Base-by-base conservation (phyloP, 2,329 filamentous ascomycete genomes). In the Penicillium occitanis region DNA sequence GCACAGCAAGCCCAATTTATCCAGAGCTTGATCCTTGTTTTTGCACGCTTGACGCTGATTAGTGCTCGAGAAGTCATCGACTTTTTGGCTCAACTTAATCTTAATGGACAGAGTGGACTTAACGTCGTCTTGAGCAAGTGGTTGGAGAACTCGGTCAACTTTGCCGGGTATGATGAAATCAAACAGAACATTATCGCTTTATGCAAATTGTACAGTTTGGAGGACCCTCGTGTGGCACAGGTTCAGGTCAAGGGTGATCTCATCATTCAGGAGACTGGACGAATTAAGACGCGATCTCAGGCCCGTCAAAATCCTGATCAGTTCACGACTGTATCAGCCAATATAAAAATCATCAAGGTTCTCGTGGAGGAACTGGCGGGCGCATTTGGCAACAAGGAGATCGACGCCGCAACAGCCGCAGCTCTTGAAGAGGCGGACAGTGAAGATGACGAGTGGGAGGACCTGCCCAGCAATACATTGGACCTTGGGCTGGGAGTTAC, bases 151-250 rank as follows among this genome's bases (percentile, higher is more conserved):
- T 97, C 93, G 3, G 87, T 96, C 78, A 96, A 91, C 78, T 99
- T 99, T 79, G 93, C 93, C n/a, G 95, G 95, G 13, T 99, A 97
- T 72, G 93, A 98, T 73, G 94, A 97, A 78, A 98, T 98, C 72
- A 88, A 93, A 71, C 92, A 97, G 78, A 99, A 98, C 74, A 92
- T 97, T 67, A 94, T 97, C 71, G 95, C 95, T 5, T 85, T 99
- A 2, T 93, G 93, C 0, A 97, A 96, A 75, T 83, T 99, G 2
- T 98, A 95, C 77, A 89, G 90, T 64, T 85, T 99, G 19, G 90
- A 95, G 73, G 94, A 98, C 73, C 82, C 88, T 10, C 90, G 94
- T 37, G 79, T 99, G 37, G 83, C 87, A 13, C 88, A 92, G 73
- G 92, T 93, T 3, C 87, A 88, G 75, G 94, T 97, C 71, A 96